A percentile compares a stretch with the other conserved stretches of the same genome.
These are phyloP conservation scores for Pseudocercospora musae DNA, from an alignment of 2,329 filamentous ascomycete species.

Conservation along the genomic window DNA sequence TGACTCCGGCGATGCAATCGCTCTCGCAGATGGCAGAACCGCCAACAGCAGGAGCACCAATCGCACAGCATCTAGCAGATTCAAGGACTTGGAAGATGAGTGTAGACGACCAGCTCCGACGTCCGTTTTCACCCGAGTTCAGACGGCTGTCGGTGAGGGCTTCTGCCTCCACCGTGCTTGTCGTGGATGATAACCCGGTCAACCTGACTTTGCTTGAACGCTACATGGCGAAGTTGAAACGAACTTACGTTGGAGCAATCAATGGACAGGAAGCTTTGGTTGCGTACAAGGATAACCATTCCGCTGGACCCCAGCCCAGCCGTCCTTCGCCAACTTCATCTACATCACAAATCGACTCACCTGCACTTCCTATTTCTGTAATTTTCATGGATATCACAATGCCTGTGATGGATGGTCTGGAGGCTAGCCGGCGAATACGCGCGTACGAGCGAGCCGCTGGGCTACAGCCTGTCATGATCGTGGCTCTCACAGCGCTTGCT, in stretches of 20 bases:
- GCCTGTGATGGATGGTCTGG: slow-evolving; percentile 36
- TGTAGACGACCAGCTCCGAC: background rate
- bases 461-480: slow-evolving; percentile 23
- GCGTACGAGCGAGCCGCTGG: slow-evolving; percentile 23
- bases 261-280: slow-evolving; percentile 49
- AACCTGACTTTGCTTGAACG: slow-evolving; percentile 27
- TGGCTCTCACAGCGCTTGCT: slow-evolving; percentile 32
- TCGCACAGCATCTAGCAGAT: background rate
- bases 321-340: background rate
- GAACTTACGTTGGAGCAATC: slow-evolving; percentile 39
- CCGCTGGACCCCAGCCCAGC: background rate
- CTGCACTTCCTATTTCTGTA: slow-evolving; percentile 20
- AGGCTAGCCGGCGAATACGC: slow-evolving; percentile 30
- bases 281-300: background rate
- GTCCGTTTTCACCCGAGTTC: background rate
- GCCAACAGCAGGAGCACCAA: background rate
- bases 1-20: background rate
- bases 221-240: slow-evolving; percentile 30
- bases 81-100: background rate
- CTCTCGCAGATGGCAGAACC: background rate
- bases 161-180: slow-evolving; percentile 15
- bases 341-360: background rate
- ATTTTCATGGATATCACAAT: slow-evolving; percentile 48
- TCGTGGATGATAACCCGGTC: slow-evolving; percentile 34
- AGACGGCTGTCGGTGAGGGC: background rate